phyloP scores from a whole-genome alignment of 768 basidiomycete species.

The Paxillus rubicundulus region DNA sequence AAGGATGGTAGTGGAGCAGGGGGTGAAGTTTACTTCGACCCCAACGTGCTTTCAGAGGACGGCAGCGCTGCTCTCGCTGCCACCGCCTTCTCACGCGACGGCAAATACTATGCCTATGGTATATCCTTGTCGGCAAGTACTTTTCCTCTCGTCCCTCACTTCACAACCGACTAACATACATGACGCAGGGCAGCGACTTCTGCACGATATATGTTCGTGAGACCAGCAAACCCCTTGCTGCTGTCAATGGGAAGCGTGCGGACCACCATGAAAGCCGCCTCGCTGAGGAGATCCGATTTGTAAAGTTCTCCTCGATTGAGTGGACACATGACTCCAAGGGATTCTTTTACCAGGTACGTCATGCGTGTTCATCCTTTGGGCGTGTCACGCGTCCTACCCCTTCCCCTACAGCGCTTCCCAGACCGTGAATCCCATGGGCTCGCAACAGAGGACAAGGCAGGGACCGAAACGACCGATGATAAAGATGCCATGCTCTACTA shows the following conservation, averaged over 20 bases:
- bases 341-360: conserved; percentile 73
- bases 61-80: conserved; percentile 65
- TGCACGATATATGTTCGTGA: conserved; percentile 65
- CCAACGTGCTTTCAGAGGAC: conserved; percentile 69
- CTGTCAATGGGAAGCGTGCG: conserved; percentile 35
- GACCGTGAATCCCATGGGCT: conserved; percentile 44
- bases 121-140: conserved; percentile 63
- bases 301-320: conserved; percentile 69
- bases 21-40: conserved; percentile 79
- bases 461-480: conserved; percentile 61
- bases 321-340: conserved; percentile 82
- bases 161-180: not conserved
- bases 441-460: conserved; percentile 48
- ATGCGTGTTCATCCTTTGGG: not conserved
- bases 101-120: conserved; percentile 76
- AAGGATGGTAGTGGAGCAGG: conserved; percentile 37
- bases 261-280: conserved; percentile 52
- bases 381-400: not conserved
- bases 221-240: conserved; percentile 55
- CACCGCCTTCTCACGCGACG: conserved; percentile 60
- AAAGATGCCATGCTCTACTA: conserved; percentile 74
- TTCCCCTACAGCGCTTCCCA: conserved; percentile 50
- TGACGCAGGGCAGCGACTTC: conserved; percentile 66
- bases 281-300: conserved; percentile 65
- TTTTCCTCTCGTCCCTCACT: conserved; percentile 4